These are phyloP conservation scores for Pythium phragmiticola DNA, from an alignment of 352 stramenopile genomes.

Conservation along the genomic window DNA sequence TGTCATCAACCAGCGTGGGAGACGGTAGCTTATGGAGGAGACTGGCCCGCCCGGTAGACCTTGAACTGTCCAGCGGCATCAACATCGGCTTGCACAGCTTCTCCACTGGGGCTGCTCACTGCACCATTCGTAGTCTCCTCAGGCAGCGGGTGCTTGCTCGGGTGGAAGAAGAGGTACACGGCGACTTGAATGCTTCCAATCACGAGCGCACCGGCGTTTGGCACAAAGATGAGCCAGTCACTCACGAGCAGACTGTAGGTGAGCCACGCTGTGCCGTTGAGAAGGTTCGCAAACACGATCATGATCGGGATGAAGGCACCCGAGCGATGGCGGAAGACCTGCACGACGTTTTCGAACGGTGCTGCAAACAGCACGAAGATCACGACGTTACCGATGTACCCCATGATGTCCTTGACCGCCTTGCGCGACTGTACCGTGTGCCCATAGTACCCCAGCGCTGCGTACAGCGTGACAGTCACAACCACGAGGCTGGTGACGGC, in stretches of 20 bases:
- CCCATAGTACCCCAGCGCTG: conserved; percentile 12
- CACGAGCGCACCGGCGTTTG: conserved; percentile 38
- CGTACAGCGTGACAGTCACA: conserved; percentile 15
- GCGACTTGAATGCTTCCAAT: conserved; percentile 34
- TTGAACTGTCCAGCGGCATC: not conserved
- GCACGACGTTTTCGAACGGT: conserved; percentile 50
- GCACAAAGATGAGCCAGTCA: conserved; percentile 58
- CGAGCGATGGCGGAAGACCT: conserved; percentile 47
- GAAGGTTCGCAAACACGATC: conserved; percentile 41
- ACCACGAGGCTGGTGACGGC: conserved; percentile 23
- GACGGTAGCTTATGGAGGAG: not conserved
- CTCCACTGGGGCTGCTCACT: not conserved
- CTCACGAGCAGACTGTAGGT: conserved; percentile 42
- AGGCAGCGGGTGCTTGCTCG: conserved; percentile 32
- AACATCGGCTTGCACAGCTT: not conserved
- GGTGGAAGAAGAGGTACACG: conserved; percentile 48
- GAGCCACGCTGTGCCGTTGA: conserved; percentile 55
- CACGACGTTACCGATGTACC: conserved; percentile 40
- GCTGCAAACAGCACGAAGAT: conserved; percentile 52
- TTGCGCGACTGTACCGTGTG: conserved; percentile 18
- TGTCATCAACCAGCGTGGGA: not conserved
- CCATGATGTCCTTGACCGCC: conserved; percentile 33
- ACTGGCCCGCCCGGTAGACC: not conserved
- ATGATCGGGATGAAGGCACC: conserved; percentile 53
- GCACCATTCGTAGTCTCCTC: not conserved